Evolutionary conservation across 2,329 filamentous ascomycete genomes (phyloP).

Genomic region (Pyrenophora graminea): DNA sequence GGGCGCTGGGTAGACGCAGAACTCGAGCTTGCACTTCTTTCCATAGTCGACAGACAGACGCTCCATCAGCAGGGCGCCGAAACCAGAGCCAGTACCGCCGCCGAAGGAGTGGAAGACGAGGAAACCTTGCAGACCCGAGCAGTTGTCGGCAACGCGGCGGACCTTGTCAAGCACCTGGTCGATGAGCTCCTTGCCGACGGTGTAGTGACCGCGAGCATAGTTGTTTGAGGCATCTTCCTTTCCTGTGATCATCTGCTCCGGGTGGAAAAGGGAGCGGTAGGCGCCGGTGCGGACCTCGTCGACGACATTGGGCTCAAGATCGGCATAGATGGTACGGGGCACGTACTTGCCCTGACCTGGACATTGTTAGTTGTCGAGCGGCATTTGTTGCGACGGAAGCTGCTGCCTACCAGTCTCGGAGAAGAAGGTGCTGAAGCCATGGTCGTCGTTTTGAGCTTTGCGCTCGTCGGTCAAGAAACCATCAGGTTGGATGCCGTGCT

Average conservation of each 20-base stretch:
- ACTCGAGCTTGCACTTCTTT: conserved; percentile 99
- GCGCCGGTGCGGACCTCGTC: conserved; percentile 97
- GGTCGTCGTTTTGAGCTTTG: conserved; percentile 88
- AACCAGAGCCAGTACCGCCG: conserved; percentile 97
- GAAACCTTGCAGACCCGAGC: conserved; percentile 97
- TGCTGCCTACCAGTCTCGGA: conserved; percentile 84
- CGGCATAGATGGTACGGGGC: conserved; percentile 97
- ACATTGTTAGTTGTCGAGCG: conserved; percentile 28
- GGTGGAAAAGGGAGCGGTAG: conserved; percentile 97
- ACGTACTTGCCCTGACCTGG: conserved; percentile 98
- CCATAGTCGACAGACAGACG: conserved; percentile 98
- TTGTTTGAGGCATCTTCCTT: conserved; percentile 99
- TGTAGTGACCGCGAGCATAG: conserved; percentile 99
- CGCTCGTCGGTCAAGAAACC: conserved; percentile 98
- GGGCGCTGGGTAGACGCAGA: conserved; percentile 97
- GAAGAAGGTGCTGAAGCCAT: conserved; percentile 99
- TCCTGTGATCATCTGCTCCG: conserved; percentile 99
- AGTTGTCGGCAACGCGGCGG: conserved; percentile 93
- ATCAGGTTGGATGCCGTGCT: conserved; percentile 99
- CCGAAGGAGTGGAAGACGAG: conserved; percentile 99
- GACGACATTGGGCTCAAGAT: conserved; percentile 99
- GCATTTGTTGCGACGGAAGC: conserved; percentile 28
- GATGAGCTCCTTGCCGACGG: conserved; percentile 98
- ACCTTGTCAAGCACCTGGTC: conserved; percentile 98
- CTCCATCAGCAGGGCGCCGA: conserved; percentile 98